Conservation (phyloP, 1,139 yeast species). For the Starmera stellimalicola region DNA sequence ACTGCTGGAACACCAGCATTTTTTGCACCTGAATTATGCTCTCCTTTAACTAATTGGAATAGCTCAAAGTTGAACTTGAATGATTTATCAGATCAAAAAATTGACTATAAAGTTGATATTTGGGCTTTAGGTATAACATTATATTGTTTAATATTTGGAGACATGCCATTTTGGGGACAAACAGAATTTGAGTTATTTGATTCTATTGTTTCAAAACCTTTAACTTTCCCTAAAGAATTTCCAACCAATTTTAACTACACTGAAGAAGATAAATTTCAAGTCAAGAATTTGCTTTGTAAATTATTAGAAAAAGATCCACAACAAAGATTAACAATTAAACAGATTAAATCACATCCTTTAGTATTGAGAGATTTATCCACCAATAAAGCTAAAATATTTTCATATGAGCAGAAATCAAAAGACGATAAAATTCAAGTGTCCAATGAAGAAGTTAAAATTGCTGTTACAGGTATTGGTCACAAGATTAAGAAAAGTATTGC, state of each 20-base stretch:
- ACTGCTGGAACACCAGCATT: constrained; percentile 91
- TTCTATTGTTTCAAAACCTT: constrained; percentile 59
- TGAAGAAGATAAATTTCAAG: constrained; percentile 45
- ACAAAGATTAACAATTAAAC: constrained; percentile 58
- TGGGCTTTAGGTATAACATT: constrained; percentile 97
- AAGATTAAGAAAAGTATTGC: constrained; percentile 53
- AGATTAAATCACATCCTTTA: constrained; percentile 77
- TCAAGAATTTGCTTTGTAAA: constrained; percentile 55
- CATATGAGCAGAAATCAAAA: constrained; percentile 21
- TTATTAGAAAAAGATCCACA: constrained; percentile 66
- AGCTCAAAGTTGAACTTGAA: constrained; percentile 25
- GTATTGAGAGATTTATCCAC: constrained; percentile 50
- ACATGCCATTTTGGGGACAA: constrained; percentile 84
- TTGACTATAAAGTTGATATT: constrained; percentile 26
- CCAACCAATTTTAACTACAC: constrained; percentile 17
- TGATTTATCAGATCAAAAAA: constrained; percentile 15
- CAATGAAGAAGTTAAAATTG: constrained; percentile 60
- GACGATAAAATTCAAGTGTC: constrained; percentile 42
- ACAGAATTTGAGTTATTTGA: constrained; percentile 81
- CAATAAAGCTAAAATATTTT: constrained; percentile 26
- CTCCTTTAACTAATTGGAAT: constrained; percentile 21
- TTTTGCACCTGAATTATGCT: constrained; percentile 67
- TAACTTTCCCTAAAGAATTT: constrained; percentile 54
- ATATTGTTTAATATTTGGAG: constrained; percentile 81
- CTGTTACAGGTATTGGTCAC: constrained; percentile 72